Base-by-base conservation (phyloP, 345 rosid genomes). In the Boechera retrofracta region DNA sequence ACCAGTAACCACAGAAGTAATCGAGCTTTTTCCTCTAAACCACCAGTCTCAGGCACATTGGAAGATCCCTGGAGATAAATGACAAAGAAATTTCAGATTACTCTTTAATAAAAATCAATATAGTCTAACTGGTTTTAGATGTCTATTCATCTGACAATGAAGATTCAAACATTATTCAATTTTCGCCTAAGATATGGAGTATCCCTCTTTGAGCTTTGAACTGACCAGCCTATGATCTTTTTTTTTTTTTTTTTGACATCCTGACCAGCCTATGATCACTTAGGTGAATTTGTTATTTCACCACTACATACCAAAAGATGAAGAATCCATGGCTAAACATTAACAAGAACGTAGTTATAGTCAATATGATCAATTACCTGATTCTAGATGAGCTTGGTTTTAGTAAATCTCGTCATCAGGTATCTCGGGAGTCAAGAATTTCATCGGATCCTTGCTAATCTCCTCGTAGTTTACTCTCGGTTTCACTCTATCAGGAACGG, bases 341-440 rank as follows among this genome's bases (percentile, higher is more conserved):
- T 42, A 62, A 55, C 42, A 2, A 61, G 35, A 67, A 67, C 21
- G 7, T 24, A 44, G 48, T 49, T 28, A 57, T 24, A 60, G 73
- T 36, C 41, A 59, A 59, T 10, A 77, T 13, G 52, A 59, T 18
- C 21, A 67, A 13, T 69, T 77, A 82, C 95, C 94, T 75, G 71
- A 54, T 64, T 42, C 53, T 24, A 39, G 57, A 35, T 7, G 53
- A 49, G 51, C 66, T 51, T 47, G 35, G 1, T 75, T 64, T 86
- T 83, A 90, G 88, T 79, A 89, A 72, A 95, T 91, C 82, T 95
- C 98, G 59, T 92, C 97, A 63, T 92, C 97, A 11, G 99, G 99
- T 42, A 95, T 81, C 82, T 91, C 93, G 0, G 98, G 97, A 38
- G 84, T 87, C 88, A 91, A 79, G 88, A 89, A 91, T 67, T 95